Conservation (phyloP, 768 basidiomycete species). For the Pleurotus ostreatus region DNA sequence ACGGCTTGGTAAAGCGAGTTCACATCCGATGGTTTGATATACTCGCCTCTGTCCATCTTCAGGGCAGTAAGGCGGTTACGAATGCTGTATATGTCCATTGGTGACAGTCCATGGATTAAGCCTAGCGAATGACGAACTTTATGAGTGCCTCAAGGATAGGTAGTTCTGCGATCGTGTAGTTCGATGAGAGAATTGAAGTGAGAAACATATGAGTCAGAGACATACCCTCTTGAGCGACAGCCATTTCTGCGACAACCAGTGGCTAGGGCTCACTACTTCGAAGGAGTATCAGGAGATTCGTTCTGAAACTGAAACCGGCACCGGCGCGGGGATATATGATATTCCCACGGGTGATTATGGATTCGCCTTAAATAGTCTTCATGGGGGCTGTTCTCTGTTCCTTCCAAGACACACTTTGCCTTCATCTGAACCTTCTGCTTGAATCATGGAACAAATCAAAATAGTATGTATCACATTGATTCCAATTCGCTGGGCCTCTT, state of each 20-base stretch:
- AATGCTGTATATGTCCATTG: slow-evolving; percentile 51
- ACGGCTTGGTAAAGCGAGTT: slow-evolving; percentile 89
- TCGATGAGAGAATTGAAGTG: slow-evolving; percentile 12
- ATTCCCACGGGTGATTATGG: slow-evolving; percentile 9
- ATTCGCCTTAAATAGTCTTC: neutral
- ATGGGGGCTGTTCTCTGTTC: slow-evolving; percentile 6
- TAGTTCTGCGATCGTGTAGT: slow-evolving; percentile 56
- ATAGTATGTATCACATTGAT: slow-evolving; percentile 28
- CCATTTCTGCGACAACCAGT: slow-evolving; percentile 35
- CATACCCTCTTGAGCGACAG: slow-evolving; percentile 80
- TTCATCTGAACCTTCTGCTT: slow-evolving; percentile 17
- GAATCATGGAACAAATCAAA: slow-evolving; percentile 50
- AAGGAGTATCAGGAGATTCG: neutral
- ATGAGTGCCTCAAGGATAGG: slow-evolving; percentile 94
- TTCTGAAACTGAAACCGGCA: neutral
- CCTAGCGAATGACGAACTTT: slow-evolving; percentile 50
- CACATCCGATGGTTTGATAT: slow-evolving; percentile 91
- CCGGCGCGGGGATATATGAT: neutral
- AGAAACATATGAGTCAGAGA: slow-evolving; percentile 13
- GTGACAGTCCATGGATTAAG: slow-evolving; percentile 15
- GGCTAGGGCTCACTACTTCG: neutral
- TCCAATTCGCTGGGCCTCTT: neutral
- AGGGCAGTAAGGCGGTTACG: slow-evolving; percentile 92
- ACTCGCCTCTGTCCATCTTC: slow-evolving; percentile 90
- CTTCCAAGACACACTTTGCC: slow-evolving; percentile 11